Evolutionary conservation across 306 rosid genomes (phyloP).

Genomic region (Leucaena leucocephala): DNA sequence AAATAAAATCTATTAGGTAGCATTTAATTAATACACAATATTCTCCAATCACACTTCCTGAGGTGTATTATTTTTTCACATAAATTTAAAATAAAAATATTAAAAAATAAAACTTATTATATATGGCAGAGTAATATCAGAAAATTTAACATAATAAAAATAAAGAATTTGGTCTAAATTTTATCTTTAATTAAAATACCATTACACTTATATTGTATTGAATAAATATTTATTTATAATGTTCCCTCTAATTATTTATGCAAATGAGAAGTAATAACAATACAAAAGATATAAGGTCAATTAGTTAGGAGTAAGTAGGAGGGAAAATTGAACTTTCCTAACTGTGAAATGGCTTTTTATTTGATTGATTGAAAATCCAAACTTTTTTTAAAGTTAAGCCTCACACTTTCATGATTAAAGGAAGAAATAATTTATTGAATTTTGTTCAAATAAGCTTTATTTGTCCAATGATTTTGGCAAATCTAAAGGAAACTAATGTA

Average conservation of each 20-base stretch:
- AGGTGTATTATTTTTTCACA: too few relatives aligned
- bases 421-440: not conserved
- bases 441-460: too few relatives aligned
- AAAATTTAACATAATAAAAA: too few relatives aligned
- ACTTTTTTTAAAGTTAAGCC: not conserved
- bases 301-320: not conserved
- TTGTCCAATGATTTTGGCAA: not conserved
- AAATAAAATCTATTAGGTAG: too few relatives aligned
- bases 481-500: not conserved
- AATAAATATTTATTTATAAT: not conserved
- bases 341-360: not conserved
- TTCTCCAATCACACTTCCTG: too few relatives aligned
- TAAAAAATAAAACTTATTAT: too few relatives aligned
- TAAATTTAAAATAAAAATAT: too few relatives aligned
- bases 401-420: too few relatives aligned
- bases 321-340: not conserved
- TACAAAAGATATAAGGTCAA: not conserved
- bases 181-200: not conserved
- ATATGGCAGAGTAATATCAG: too few relatives aligned
- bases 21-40: too few relatives aligned
- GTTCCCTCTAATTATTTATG: not conserved
- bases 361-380: not conserved
- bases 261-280: not conserved
- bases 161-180: too few relatives aligned
- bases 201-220: not conserved